Conservation (phyloP, 768 basidiomycete genomes). For the Phylloporus sp. region DNA sequence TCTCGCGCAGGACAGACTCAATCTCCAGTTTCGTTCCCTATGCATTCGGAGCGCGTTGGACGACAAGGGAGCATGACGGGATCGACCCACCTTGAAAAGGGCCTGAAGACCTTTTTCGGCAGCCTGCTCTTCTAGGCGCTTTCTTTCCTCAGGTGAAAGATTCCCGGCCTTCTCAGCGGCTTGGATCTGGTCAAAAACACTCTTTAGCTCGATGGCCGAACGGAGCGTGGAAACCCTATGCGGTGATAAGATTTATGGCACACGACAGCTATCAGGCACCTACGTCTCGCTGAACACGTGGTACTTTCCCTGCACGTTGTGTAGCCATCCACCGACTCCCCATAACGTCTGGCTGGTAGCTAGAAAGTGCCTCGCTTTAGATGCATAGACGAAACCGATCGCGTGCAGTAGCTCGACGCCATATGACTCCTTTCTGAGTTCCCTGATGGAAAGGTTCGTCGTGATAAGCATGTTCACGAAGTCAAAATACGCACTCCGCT, state of each 20-base stretch:
- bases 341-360: conserved; percentile 67
- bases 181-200: conserved; percentile 88
- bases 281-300: conserved; percentile 93
- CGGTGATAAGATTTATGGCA: conserved; percentile 1
- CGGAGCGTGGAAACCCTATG: conserved; percentile 77
- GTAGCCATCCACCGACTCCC: conserved; percentile 90
- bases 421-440: conserved; percentile 82
- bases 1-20: conserved; percentile 84
- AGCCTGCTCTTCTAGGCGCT: conserved; percentile 83
- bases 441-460: conserved; percentile 39
- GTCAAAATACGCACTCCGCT: conserved; percentile 59
- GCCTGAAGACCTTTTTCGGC: conserved; percentile 91
- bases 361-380: conserved; percentile 80
- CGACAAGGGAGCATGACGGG: background rate
- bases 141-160: conserved; percentile 72
- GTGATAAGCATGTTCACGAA: background rate
- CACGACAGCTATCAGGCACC: conserved; percentile 27
- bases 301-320: conserved; percentile 89
- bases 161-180: conserved; percentile 86
- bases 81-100: conserved; percentile 70
- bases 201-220: conserved; percentile 84
- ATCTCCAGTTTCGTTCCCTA: conserved; percentile 90
- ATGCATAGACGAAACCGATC: conserved; percentile 79
- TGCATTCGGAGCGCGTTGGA: background rate
- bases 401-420: conserved; percentile 83